Evolutionary conservation across 805 yeast species (phyloP), one percentile per base, ranked within the genome.

Genomic region (Candida nitratophila): DNA sequence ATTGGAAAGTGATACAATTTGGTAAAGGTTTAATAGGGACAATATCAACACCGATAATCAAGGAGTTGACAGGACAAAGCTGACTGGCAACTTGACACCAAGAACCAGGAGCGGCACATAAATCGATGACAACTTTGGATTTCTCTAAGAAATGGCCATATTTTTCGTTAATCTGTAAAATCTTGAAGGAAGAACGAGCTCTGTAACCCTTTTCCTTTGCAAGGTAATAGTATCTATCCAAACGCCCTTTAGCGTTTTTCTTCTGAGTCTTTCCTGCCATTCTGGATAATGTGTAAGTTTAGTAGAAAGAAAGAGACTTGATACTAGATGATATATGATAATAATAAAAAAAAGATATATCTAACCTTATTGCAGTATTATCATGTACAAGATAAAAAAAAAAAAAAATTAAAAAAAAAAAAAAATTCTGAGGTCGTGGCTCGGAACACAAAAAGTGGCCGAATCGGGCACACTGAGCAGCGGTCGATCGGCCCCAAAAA

Each of bases 31-130:
- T 91, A 71, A 93, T 93, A 16, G 97, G 97, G 30, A 90, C 98
- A 57, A 93, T 83, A 76, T 93, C 99, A n/a, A 93, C 99, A 65
- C 99, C 99, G 44, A 93, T 88, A 57, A 93, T 93, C 53, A 93
- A 74, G 0, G 97, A 87, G 64, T 89, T 88, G 1, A 89, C 73
- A 2, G 99, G 98, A 68, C 98, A 89, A 43, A 88, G 66, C 48
- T 89, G 86, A 1, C 96, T 81, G 1, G 99, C 99, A 37, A 93
- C 98, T 70, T 93, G 99, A 76, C 99, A 93, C 99, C 99, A 93
- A 3, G 97, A 88, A 45, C 99, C 99, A 36, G 98, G 98, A 11
- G 99, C 99, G 43, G 98, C 98, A 82, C 99, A 93, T 55, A 93
- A 73, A 76, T 93, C 99, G 42, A 93, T 86, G 37, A 93, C 96